Evolutionary conservation across 1,284 basidiomycete species (phyloP).

Genomic region (Cutaneotrichosporon mucoides): DNA sequence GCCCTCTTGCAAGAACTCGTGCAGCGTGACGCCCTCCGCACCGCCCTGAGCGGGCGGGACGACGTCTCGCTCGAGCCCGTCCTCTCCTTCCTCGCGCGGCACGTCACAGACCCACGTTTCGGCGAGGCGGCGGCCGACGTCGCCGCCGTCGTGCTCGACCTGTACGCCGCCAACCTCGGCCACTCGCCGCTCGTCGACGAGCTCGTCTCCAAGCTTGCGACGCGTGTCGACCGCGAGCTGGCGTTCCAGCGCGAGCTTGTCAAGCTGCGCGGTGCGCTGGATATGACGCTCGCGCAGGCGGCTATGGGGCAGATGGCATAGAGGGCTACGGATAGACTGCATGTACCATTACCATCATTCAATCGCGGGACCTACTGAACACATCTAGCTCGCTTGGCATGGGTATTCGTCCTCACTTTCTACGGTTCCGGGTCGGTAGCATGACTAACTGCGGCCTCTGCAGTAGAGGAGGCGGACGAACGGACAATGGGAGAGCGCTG

Average conservation of each 20-base stretch:
- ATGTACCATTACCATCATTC: too few relatives aligned
- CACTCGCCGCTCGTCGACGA: constrained; percentile 90
- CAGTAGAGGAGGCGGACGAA: too few relatives aligned
- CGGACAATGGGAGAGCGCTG: too few relatives aligned
- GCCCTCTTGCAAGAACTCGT: constrained; percentile 90
- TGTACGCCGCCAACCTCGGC: constrained; percentile 85
- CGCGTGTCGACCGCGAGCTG: constrained; percentile 78
- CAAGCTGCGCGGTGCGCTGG: constrained; percentile 79
- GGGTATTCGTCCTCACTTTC: too few relatives aligned
- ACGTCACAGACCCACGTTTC: constrained; percentile 86
- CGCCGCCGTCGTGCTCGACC: constrained; percentile 76
- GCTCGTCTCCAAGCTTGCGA: constrained; percentile 74
- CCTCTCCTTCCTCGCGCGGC: constrained; percentile 74
- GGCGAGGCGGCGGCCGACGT: constrained; percentile 83
- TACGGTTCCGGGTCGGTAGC: too few relatives aligned
- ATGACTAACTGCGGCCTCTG: too few relatives aligned
- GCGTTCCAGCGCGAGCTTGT: constrained; percentile 85
- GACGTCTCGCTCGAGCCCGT: constrained; percentile 92
- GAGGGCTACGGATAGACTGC: not conserved
- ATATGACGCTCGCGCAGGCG: constrained; percentile 77
- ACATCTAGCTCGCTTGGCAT: too few relatives aligned
- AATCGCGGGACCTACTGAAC: too few relatives aligned
- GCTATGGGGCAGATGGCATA: constrained; percentile 18
- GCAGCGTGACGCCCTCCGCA: constrained; percentile 81
- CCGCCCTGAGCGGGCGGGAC: constrained; percentile 83